These are phyloP conservation scores for Xerocomellus amylosporus DNA, from an alignment of 768 basidiomycete genomes.

Conservation along the genomic window DNA sequence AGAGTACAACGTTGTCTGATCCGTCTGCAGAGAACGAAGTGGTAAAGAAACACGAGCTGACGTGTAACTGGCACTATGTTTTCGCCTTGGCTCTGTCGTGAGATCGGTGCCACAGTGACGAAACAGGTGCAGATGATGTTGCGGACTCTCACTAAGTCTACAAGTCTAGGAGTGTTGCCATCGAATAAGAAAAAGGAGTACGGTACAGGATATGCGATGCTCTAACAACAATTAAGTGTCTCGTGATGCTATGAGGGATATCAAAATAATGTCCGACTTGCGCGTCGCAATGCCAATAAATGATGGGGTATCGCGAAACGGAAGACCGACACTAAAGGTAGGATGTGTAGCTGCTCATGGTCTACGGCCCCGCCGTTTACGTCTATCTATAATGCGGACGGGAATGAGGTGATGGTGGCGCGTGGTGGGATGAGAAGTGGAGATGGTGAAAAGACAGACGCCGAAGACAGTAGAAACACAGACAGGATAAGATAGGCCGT, in stretches of 20 bases:
- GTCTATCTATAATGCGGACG: conserved; percentile 40
- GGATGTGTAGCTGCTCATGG: conserved; percentile 44
- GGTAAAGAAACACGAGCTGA: conserved; percentile 28
- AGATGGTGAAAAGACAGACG: conserved; percentile 22
- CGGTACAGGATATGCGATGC: conserved; percentile 59
- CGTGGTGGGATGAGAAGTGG: conserved; percentile 11
- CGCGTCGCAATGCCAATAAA: conserved; percentile 45
- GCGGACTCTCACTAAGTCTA: background rate
- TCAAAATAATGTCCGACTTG: conserved; percentile 45
- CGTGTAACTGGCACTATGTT: conserved; percentile 22
- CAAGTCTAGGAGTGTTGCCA: conserved; percentile 14
- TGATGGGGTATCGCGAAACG: conserved; percentile 53
- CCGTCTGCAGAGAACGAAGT: conserved; percentile 14
- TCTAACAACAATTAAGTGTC: conserved; percentile 58
- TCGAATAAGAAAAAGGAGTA: conserved; percentile 34
- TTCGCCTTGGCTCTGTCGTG: conserved; percentile 10
- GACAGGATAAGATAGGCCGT: conserved; percentile 42
- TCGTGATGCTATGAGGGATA: conserved; percentile 48
- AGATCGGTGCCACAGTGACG: conserved; percentile 15
- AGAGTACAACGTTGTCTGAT: conserved; percentile 14
- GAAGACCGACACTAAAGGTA: conserved; percentile 42
- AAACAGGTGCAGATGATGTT: background rate
- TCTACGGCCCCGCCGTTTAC: conserved; percentile 41
- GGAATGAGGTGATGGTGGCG: conserved; percentile 29
- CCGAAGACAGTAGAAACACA: conserved; percentile 37